Percentiles rank a stretch among this genome's conserved stretches.
Conservation (phyloP, 768 basidiomycete species). For the Kwoniella sp. region DNA sequence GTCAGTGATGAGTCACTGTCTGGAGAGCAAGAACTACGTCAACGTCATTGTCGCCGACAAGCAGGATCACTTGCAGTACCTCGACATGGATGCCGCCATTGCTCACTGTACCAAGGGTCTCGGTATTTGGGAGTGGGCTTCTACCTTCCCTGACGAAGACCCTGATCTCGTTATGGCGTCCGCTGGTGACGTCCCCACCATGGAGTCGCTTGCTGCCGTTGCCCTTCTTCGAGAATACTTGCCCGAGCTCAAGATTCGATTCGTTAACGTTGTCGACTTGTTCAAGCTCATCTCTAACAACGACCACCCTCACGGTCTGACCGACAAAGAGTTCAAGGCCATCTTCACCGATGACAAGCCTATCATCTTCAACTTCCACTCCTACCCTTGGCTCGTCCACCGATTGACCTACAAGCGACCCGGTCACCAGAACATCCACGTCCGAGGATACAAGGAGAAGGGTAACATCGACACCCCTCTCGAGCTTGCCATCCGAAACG, state of each 20-base stretch:
- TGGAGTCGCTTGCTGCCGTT: slow-evolving; percentile 83
- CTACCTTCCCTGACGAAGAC: slow-evolving; percentile 65
- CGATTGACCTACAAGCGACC: slow-evolving; percentile 46
- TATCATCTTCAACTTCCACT: slow-evolving; percentile 81
- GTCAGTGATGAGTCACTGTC: slow-evolving; percentile 80
- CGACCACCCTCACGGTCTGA: slow-evolving; percentile 56
- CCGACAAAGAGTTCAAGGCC: slow-evolving; percentile 35
- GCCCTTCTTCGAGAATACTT: slow-evolving; percentile 68
- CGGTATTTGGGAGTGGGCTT: slow-evolving; percentile 82
- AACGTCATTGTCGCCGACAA: slow-evolving; percentile 79
- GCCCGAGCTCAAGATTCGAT: slow-evolving; percentile 67
- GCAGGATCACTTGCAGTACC: slow-evolving; percentile 57
- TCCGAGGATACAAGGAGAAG: slow-evolving; percentile 48
- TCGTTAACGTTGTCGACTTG: slow-evolving; percentile 86
- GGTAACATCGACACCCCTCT: slow-evolving; percentile 51
- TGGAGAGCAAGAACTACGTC: slow-evolving; percentile 72
- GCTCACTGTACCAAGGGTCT: slow-evolving; percentile 82
- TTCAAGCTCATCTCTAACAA: slow-evolving; percentile 74
- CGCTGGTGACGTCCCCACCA: slow-evolving; percentile 79
- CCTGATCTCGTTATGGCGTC: slow-evolving; percentile 71
- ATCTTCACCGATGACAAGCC: slow-evolving; percentile 53
- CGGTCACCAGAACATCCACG: slow-evolving; percentile 36
- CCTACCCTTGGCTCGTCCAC: slow-evolving; percentile 59
- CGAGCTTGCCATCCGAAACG: slow-evolving; percentile 39
- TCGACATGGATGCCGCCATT: slow-evolving; percentile 48